phyloP scores from a whole-genome alignment of 23 red algal species.

The Gracilaria vermiculophylla region DNA sequence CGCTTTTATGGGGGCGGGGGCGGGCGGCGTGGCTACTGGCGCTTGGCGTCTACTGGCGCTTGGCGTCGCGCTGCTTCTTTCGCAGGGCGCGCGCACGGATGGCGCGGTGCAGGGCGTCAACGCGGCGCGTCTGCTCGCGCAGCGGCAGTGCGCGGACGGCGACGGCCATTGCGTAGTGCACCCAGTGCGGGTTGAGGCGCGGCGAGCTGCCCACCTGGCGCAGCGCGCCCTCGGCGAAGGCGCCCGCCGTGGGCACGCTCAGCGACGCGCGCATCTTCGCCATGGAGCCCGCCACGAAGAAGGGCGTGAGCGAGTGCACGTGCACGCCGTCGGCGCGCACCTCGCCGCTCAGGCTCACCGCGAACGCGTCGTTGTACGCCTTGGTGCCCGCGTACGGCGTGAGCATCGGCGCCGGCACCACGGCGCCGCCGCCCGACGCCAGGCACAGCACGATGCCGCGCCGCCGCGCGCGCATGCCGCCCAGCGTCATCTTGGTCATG shows the following conservation, averaged over 20 bases:
- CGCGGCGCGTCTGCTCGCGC: constrained; percentile 44
- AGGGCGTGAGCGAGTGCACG: constrained; percentile 82
- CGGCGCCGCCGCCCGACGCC: constrained; percentile 82
- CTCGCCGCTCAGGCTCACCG: constrained; percentile 79
- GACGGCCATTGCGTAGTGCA: constrained; percentile 70
- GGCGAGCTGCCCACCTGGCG: constrained; percentile 34
- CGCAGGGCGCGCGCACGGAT: constrained; percentile 78
- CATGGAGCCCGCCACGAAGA: constrained; percentile 89
- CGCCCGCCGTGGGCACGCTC: constrained; percentile 74
- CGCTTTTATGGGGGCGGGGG: background rate
- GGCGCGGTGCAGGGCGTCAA: constrained; percentile 59
- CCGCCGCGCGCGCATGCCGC: constrained; percentile 52
- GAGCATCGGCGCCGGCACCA: constrained; percentile 79
- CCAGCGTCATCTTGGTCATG: constrained; percentile 80
- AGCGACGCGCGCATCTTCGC: constrained; percentile 75
- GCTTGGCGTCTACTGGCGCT: background rate
- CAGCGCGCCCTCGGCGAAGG: constrained; percentile 65
- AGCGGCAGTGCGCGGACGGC: constrained; percentile 55
- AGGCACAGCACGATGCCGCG: constrained; percentile 75
- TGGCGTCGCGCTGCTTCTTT: constrained; percentile 63
- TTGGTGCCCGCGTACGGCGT: constrained; percentile 90
- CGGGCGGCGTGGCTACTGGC: background rate
- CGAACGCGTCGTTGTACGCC: constrained; percentile 89
- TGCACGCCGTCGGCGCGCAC: constrained; percentile 36
- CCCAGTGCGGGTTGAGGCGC: constrained; percentile 76